Base-by-base conservation (phyloP, 2,329 filamentous ascomycete species). In the Pestalotiopsis sp. region DNA sequence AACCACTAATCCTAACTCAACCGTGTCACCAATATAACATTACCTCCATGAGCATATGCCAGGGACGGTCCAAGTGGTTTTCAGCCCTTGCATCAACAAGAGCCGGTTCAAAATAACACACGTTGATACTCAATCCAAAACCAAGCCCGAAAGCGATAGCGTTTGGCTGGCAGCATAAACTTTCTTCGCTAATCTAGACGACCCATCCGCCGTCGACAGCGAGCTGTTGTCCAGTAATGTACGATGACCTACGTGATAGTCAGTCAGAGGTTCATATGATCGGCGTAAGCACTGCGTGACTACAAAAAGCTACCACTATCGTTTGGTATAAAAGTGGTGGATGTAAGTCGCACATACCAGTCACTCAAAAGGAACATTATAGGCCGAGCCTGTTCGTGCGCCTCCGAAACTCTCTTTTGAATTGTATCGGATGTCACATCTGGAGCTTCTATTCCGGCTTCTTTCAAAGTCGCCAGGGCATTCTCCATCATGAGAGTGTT, bases 141-240 rank as follows among this genome's bases (percentile, higher is more conserved):
- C n/a, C n/a, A n/a, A n/a, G n/a, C n/a, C 31, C 31, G 6, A 36
- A 36, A 36, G 6, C 7, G 1, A 36, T 5, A 36, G 31, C 31
- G 31, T 36, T 7, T 36, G 31, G 31, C 2, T 36, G 31, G 31
- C 31, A 36, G n/a, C n/a, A n/a, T n/a, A n/a, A n/a, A n/a, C n/a
- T n/a, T n/a, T n/a, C n/a, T n/a, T n/a, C n/a, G n/a, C n/a, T n/a
- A n/a, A n/a, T n/a, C n/a, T n/a, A 60, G 6, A 66, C 64, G 5
- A 66, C 64, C 64, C 64, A 60, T 3, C 64, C 64, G 9, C 64
- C 64, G 58, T 66, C 64, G 17, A 49, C 64, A 11, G 64, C 31
- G 20, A 66, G 64, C 7, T 66, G 39, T 36, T 60, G 64, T 7
- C 64, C 56, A n/a, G 31, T 27, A 6, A 66, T 45, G 31, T 59